Evolutionary conservation across 2,329 filamentous ascomycete species (phyloP), one percentile per base, ranked within the genome.

Genomic region (Fusarium sp.): DNA sequence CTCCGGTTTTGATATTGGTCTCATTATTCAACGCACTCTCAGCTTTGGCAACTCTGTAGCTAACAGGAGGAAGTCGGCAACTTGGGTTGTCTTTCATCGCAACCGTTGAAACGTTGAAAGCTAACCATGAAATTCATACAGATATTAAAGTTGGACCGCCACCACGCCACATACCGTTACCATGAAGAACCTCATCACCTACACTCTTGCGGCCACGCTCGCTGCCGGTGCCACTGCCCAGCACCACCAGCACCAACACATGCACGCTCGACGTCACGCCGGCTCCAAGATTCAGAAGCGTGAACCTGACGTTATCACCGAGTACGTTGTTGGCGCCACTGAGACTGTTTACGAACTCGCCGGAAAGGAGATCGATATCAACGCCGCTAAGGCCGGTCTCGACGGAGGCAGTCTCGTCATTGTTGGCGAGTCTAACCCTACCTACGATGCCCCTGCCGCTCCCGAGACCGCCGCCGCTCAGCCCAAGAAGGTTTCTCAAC

Each of bases 281-380:
- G 76, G 80, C 35, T 80, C 82, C 62, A 79, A 80, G 31, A 78
- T 84, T 49, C 81, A 85, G 75, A 83, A 82, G 79, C 83, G 82
- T 58, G 78, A 74, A 27, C 78, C 80, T 17, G 75, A 70, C 35
- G 80, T 82, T 47, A 81, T 85, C 57, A 81, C 80, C 58, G 85
- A 87, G 53, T 84, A 85, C 54, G 84, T 89, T 49, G 81, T 85
- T 39, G 87, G 85, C 40, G 85, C 89, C 31, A 89, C 88, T 50
- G 86, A 89, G 70, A 87, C 90, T 56, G 85, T 90, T 57, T 97
- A 94, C 80, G 85, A 90, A 76, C 82, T 94, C 53, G 87, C 91
- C 63, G 90, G 90, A 63, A 72, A 88, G 74, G 66, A 81, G 33
- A 85, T 97, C 70, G 82, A 83, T 52, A 80, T 85, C 62, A 79